Evolutionary conservation across 768 basidiomycete genomes (phyloP).

Genomic region (Piloderma croceum): DNA sequence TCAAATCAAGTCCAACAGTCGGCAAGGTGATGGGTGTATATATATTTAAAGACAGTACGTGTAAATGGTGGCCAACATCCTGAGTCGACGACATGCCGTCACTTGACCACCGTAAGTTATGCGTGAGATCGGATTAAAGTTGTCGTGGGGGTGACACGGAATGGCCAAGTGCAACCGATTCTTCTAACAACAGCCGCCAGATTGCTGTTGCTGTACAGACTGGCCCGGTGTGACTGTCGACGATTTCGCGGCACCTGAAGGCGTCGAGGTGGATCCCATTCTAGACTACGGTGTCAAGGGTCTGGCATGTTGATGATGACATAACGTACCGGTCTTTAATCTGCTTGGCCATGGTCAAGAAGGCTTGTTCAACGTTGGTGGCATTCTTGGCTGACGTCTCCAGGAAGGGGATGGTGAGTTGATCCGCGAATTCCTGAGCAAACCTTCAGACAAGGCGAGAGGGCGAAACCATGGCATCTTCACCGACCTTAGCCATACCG

Average conservation of each 20-base stretch:
- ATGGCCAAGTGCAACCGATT: constrained; percentile 2
- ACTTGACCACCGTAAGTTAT: constrained; percentile 8
- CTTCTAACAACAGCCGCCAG: constrained; percentile 79
- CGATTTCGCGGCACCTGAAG: constrained; percentile 72
- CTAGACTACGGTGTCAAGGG: constrained; percentile 30
- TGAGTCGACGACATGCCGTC: neutral
- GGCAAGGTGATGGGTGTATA: neutral
- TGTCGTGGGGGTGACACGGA: neutral
- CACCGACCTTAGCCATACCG: constrained; percentile 73
- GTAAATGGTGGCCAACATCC: too few species aligned
- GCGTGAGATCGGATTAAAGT: constrained; percentile 2
- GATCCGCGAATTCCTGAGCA: constrained; percentile 86
- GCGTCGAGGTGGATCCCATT: constrained; percentile 79
- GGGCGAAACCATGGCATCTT: neutral
- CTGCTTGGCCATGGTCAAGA: constrained; percentile 97
- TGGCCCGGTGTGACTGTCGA: constrained; percentile 82
- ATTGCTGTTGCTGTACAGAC: constrained; percentile 69
- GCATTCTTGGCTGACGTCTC: constrained; percentile 99
- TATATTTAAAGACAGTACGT: too few species aligned
- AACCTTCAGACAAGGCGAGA: constrained; percentile 3
- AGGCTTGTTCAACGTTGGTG: constrained; percentile 97
- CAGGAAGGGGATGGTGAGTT: constrained; percentile 88
- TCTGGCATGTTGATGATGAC: neutral
- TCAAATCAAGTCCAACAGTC: neutral
- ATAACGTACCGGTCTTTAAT: constrained; percentile 77